Percentiles rank a stretch among this genome's conserved stretches.
phyloP scores from a whole-genome alignment of 441 rosid genomes.

The Erodium texanum region DNA sequence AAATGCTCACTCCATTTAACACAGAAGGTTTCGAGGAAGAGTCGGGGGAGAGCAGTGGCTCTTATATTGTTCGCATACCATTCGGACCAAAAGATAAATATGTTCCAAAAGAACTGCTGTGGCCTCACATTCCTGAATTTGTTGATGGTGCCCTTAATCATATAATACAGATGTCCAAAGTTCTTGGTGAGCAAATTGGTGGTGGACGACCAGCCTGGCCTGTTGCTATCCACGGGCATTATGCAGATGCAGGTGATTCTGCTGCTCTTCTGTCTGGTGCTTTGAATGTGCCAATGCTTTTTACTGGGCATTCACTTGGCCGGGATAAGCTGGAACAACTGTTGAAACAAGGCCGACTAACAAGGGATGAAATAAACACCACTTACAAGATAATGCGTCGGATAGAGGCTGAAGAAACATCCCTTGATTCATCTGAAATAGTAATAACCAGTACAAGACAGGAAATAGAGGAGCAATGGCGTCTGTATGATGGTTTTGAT shows the following conservation, averaged over 20 bases:
- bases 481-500: slow-evolving; percentile 82
- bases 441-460: slow-evolving; percentile 80
- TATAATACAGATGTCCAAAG: slow-evolving; percentile 68
- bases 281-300: slow-evolving; percentile 75
- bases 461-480: slow-evolving; percentile 86
- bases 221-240: slow-evolving; percentile 79
- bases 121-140: slow-evolving; percentile 84
- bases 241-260: slow-evolving; percentile 83
- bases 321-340: slow-evolving; percentile 83
- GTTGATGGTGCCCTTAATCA: slow-evolving; percentile 76
- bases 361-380: slow-evolving; percentile 65
- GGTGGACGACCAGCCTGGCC: slow-evolving; percentile 81
- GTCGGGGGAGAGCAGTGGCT: slow-evolving; percentile 80
- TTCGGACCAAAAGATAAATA: slow-evolving; percentile 78
- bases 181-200: slow-evolving; percentile 74
- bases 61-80: slow-evolving; percentile 76
- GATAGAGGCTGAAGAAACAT: slow-evolving; percentile 73
- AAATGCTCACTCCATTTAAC: slow-evolving; percentile 52
- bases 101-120: slow-evolving; percentile 58
- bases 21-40: no score
- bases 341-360: slow-evolving; percentile 57
- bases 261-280: slow-evolving; percentile 80
- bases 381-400: slow-evolving; percentile 79
- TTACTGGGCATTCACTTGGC: slow-evolving; percentile 83
- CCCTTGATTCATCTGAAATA: slow-evolving; percentile 71